Base-by-base conservation (phyloP, 345 rosid species). In the Moricandia arvensis region DNA sequence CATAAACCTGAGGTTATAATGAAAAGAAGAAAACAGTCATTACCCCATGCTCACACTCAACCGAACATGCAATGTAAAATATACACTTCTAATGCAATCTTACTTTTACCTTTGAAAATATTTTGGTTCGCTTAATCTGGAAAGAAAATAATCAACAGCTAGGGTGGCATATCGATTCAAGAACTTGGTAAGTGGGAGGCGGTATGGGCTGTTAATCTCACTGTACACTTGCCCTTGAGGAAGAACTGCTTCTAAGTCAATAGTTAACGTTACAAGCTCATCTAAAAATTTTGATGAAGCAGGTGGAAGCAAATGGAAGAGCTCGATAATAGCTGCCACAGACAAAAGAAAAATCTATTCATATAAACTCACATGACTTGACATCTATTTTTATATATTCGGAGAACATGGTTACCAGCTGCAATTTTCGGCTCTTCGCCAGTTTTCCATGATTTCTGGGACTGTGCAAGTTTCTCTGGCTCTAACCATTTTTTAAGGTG, bases 401-500 rank as follows among this genome's bases (percentile, higher is more conserved):
- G 26, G 49, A 73, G 43, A 51, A 61, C 68, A 26, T 34, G 54
- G 63, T 72, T 87, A 92, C 99, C 97, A 45, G 97, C 92, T 67
- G 99, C 99, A 64, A 95, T 92, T 87, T 95, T 95, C 7, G 99
- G 96, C 86, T 95, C 99, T 83, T 95, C 99, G 45, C 99, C 99
- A 74, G 92, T 80, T 81, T 95, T 95, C 97, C 99, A 92, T 78
- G 93, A 87, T 79, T 95, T 95, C 82, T 82, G 87, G 79, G 85
- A 90, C 85, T 90, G 97, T 51, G 91, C 89, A 73, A 95, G 99
- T 83, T 89, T 95, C 74, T 95, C 99, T 41, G 97, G 99, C 79
- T 92, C 97, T 84, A 95, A 78, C 99, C 99, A 95, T 83, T 90
- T 92, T 83, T 86, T 92, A 61, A 95, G 97, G 84, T 95, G 99